Evolutionary conservation across 257 asterid species (phyloP), one percentile per base, ranked within the genome.

Genomic region (Lithospermum erythrorhizon): DNA sequence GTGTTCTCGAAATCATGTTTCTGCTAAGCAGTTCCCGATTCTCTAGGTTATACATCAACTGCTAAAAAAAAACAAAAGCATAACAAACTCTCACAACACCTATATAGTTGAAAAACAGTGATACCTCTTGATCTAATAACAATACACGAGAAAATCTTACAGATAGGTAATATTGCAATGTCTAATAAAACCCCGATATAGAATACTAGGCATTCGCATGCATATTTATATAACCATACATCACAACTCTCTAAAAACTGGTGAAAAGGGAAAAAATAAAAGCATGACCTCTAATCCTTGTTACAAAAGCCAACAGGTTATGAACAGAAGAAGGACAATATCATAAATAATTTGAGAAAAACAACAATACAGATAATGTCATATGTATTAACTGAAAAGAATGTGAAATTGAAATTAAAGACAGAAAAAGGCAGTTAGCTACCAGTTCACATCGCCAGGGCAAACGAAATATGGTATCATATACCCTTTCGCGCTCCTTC

Each of bases 391-490:
- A 9, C 30, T 16, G 4, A 56, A 9, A 30, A 53, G 14, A 56
- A 56, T 13, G 24, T 55, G 16, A 11, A 22, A 30, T 24, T 10
- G 37, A 41, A 18, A 68, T 58, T 30, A 75, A 53, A 57, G 9
- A n/a, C n/a, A 41, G 18, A 14, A 11, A 65, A 65, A 23, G 61
- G 59, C 8, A 52, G 47, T 60, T 70, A 62, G 68, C 76, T 81
- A 93, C 99, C 94, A 89, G 87, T 80, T 93, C 99, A 72, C 95
- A 84, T 67, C 99, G 84, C 99, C 99, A 93, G 53, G 99, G 99
- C 81, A 87, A 74, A 68, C 79, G 94, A 73, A 93, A 89, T 72
- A 93, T 89, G 63, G 97, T 89, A 72, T 93, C 96, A 74, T 93
- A 93, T 58, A 93, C 96, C 69, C 96, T 87, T 70, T 89, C 91